These are phyloP conservation scores for Penicillium bialowiezense DNA, from an alignment of 495 filamentous ascomycete genomes.

Conservation along the genomic window DNA sequence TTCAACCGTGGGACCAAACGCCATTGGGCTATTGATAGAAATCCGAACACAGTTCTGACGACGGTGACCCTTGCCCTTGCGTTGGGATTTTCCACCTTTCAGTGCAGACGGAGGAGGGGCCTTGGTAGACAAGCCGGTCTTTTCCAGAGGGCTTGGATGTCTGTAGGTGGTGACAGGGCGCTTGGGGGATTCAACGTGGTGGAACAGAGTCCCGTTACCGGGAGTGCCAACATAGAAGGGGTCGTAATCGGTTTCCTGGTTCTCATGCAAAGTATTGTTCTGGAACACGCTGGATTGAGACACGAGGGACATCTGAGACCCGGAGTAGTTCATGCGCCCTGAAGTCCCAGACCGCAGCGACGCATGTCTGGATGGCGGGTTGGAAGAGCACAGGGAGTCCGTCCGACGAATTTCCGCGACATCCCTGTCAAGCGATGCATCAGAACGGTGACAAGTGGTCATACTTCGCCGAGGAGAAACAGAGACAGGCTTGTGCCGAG, in stretches of 20 bases:
- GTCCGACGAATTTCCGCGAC: no score
- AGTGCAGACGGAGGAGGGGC: constrained; percentile 35
- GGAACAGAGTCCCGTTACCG: constrained; percentile 14
- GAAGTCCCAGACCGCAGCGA: constrained; percentile 18
- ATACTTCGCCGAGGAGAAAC: constrained; percentile 39
- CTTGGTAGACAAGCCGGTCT: constrained; percentile 18
- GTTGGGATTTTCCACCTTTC: constrained; percentile 33
- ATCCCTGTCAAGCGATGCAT: constrained; percentile 20
- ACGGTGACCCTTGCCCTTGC: constrained; percentile 47
- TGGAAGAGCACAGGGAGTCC: constrained; percentile 34
- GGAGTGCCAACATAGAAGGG: constrained; percentile 29
- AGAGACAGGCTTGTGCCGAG: constrained; percentile 20
- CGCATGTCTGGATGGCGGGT: constrained; percentile 19
- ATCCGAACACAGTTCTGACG: constrained; percentile 51
- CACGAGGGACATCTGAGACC: constrained; percentile 20
- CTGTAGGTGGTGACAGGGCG: constrained; percentile 7
- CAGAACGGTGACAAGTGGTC: constrained; percentile 31
- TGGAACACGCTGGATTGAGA: constrained; percentile 30
- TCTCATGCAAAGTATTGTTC: constrained; percentile 25
- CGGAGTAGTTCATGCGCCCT: constrained; percentile 3
- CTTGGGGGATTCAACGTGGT: constrained; percentile 16
- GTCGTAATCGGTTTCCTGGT: constrained; percentile 24
- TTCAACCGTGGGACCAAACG: constrained; percentile 38
- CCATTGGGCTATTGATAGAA: constrained; percentile 43
- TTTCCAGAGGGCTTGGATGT: constrained; percentile 25